Evolutionary conservation across 371 early-diverging fungal species (phyloP), one percentile per base, ranked within the genome.

Genomic region (Saksenaea vasiformis): DNA sequence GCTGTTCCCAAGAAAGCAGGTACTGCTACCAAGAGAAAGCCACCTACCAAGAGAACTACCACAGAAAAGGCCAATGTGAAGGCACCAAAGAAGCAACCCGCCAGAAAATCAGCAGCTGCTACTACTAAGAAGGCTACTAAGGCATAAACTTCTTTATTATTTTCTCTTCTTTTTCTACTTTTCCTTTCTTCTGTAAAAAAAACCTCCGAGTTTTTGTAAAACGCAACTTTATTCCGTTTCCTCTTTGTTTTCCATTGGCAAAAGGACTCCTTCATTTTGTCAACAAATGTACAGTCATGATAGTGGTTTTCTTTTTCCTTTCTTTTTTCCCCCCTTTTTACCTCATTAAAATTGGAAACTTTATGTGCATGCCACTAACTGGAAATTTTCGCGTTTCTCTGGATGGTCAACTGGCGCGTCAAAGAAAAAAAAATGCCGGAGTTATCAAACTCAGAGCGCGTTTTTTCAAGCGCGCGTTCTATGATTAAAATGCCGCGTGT

Each of bases 1-100:
- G 68, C 82, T 31, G 62, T 77, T 56, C 59, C 74, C 64, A 68
- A 70, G 60, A 72, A 77, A 76, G 67, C 75, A 51, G 67, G 72
- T 28, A 51, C 77, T 58, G 76, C 74, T 34, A 59, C 72, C 39
- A 73, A 74, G 68, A 65, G 66, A 54, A 70, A 74, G 28, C 37
- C 70, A 35, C 53, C 79, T 60, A 61, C 71, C 44, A 75, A 78
- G 73, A 70, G 74, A 69, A 64, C 76, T 41, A 67, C 60, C 54
- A 69, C 78, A 55, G 73, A 73, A 73, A 81, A 82, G 79, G 64
- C 73, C 37, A 67, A 67, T 57, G 55, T 65, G 10, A 60, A 70
- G 44, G 56, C 69, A 31, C 47, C 68, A 47, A 47, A 47, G 51
- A 47, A 47, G 51, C 51, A 47, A 8, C 26, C 54, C 54, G 38